A percentile compares a stretch with the other conserved stretches of the same genome.
Conservation (phyloP, 208 protist genomes). For the Kentomonas sorsogonicus region DNA sequence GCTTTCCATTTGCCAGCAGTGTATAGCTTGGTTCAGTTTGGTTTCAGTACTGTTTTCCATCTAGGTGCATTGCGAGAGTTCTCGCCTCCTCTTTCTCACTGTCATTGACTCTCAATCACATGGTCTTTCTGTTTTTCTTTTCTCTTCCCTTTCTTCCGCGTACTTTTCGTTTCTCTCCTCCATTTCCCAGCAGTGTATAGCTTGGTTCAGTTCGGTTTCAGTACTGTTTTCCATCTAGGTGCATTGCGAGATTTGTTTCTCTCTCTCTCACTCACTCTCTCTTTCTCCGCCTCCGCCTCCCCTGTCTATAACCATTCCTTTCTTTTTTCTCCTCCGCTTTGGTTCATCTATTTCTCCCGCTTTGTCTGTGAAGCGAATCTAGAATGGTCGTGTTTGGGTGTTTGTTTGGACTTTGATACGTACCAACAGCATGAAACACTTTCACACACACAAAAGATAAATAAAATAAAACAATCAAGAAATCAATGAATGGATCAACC, state of each 20-base stretch:
- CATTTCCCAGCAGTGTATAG: constrained; percentile 6
- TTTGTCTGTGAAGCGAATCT: neutral
- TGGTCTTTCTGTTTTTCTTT: constrained; percentile 18
- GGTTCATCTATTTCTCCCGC: constrained; percentile 12
- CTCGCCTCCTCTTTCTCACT: no score
- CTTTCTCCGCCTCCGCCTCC: neutral
- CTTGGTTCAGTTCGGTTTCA: no score
- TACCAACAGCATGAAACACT: no score
- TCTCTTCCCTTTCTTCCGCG: constrained; percentile 1
- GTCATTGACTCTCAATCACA: no score
- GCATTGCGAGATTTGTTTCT: neutral
- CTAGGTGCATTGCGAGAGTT: no score
- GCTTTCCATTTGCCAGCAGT: constrained; percentile 4
- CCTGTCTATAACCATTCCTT: neutral
- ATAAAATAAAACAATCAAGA: neutral
- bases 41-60: no score
- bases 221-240: neutral
- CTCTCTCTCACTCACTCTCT: constrained; percentile 13
- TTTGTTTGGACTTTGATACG: no score
- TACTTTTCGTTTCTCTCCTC: constrained; percentile 8
- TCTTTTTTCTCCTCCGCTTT: constrained; percentile 7
- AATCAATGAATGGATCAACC: constrained; percentile 7
- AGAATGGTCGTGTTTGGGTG: no score
- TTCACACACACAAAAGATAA: neutral
- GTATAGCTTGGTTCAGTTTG: no score